Evolutionary conservation across 2,329 filamentous ascomycete genomes (phyloP), one percentile per base, ranked within the genome.

Genomic region (Hypoxylon sp.): DNA sequence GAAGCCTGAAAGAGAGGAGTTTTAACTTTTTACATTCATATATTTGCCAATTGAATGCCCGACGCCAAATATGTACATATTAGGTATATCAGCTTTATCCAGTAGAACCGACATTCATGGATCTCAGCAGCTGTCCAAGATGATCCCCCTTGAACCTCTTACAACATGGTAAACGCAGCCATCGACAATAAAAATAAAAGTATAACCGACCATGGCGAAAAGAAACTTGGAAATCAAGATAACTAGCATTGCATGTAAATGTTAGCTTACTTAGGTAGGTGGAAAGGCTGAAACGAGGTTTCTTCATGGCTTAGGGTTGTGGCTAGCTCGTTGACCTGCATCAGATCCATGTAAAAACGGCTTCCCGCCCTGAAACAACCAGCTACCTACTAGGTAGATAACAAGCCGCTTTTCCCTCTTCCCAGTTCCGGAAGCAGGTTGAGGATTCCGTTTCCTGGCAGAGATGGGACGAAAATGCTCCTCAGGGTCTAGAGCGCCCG

Each of bases 381-480:
- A 50, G 51, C 32, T 62, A 37, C 35, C 35, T n/a, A 37, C 24
- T 27, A 27, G 24, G 35, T 37, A 21, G 61, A 60, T 53, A 59
- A 64, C 37, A 52, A 67, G 42, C 57, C 47, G 51, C 54, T 65
- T 54, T 47, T 52, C 46, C 31, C 50, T 55, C 21, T 59, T 27
- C 47, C 57, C 59, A 62, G 48, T 24, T 15, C 54, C 60, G 68
- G 61, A 60, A 51, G 57, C 31, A 57, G 48, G 39, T 47, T 37
- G 31, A 35, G 24, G 47, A 57, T 63, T 56, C 63, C 63, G 59
- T 50, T 35, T 35, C 42, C 54, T 57, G 32, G 58, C 42, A 57
- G 47, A 62, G 57, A 65, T 69, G 59, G 56, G 68, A 71, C 37
- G 68, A 62, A 67, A 71, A 67, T 48, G 27, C 32, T 66, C 59